Evolutionary conservation across 1,284 basidiomycete genomes (phyloP).

Genomic region (Testicularia cyperi): DNA sequence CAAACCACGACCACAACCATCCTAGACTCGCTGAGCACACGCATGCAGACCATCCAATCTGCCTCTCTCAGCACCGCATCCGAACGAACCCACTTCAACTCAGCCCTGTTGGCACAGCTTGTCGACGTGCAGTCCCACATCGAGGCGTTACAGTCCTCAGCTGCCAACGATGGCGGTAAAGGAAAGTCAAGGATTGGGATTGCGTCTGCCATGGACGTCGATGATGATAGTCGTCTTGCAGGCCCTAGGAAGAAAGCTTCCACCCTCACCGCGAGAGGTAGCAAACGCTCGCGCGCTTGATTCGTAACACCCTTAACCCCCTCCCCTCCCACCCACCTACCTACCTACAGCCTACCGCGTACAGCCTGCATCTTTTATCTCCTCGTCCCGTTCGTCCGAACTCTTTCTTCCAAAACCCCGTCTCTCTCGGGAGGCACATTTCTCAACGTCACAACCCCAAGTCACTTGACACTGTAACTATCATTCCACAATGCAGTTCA

Average conservation of each 20-base stretch:
- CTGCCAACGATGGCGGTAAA: constrained; percentile 7
- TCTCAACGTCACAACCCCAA: no score
- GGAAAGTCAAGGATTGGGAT: background rate
- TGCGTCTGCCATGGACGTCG: constrained; percentile 22
- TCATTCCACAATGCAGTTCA: no score
- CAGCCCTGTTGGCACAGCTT: constrained; percentile 12
- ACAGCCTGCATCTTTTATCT: no score
- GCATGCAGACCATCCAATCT: constrained; percentile 9
- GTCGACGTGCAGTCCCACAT: constrained; percentile 11
- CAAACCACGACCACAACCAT: constrained; percentile 12
- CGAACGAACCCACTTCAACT: constrained; percentile 10
- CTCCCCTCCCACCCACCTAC: background rate
- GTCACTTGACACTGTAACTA: no score
- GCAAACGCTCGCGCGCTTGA: constrained; percentile 26
- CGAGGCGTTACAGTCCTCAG: no score
- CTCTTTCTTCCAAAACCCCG: no score
- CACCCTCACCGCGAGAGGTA: constrained; percentile 10
- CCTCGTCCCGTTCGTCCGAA: no score
- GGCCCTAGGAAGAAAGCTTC: constrained; percentile 14
- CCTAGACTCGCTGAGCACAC: constrained; percentile 8
- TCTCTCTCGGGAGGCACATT: no score
- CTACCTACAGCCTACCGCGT: no score
- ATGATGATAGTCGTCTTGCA: constrained; percentile 1
- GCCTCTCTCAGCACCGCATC: constrained; percentile 2
- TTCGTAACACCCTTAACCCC: background rate